These are phyloP conservation scores for Ophidiomyces ophidiicola DNA, from an alignment of 2,329 filamentous ascomycete species.

Conservation along the genomic window DNA sequence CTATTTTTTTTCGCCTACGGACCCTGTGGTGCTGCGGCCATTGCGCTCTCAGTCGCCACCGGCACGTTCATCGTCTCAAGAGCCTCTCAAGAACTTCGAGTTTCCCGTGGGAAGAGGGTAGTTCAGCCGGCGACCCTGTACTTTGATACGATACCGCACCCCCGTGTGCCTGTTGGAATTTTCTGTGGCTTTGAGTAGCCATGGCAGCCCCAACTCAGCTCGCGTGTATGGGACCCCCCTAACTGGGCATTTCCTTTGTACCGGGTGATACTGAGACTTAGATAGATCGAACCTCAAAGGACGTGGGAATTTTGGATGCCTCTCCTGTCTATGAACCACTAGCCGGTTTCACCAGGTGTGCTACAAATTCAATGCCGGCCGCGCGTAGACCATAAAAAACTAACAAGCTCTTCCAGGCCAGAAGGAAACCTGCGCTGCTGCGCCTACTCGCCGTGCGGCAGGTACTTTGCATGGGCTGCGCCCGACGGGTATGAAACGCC, in stretches of 20 bases:
- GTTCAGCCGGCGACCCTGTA: neutral
- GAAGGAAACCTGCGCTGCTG: slow-evolving; percentile 92
- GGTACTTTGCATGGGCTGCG: slow-evolving; percentile 91
- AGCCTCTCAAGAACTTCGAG: neutral
- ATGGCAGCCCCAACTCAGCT: slow-evolving; percentile 92
- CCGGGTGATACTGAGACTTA: slow-evolving; percentile 15
- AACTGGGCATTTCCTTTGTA: neutral
- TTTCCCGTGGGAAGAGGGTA: slow-evolving; percentile 8
- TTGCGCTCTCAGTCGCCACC: too few species aligned
- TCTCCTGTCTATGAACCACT: slow-evolving; percentile 77
- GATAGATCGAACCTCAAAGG: slow-evolving; percentile 81
- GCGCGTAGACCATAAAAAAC: neutral
- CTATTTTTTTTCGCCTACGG: too few species aligned
- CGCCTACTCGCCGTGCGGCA: slow-evolving; percentile 88
- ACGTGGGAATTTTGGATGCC: slow-evolving; percentile 85
- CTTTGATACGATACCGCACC: slow-evolving; percentile 3
- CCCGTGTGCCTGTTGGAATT: slow-evolving; percentile 1
- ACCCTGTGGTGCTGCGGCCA: too few species aligned
- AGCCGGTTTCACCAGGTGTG: slow-evolving; percentile 57
- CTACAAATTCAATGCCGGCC: neutral
- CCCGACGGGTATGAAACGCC: slow-evolving; percentile 50
- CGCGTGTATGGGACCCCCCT: slow-evolving; percentile 50
- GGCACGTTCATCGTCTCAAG: too few species aligned
- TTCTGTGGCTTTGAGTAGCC: slow-evolving; percentile 79
- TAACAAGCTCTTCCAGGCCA: slow-evolving; percentile 44